Base-by-base conservation (phyloP, 2,329 filamentous ascomycete genomes). In the Aspergillus spinulosporus region DNA sequence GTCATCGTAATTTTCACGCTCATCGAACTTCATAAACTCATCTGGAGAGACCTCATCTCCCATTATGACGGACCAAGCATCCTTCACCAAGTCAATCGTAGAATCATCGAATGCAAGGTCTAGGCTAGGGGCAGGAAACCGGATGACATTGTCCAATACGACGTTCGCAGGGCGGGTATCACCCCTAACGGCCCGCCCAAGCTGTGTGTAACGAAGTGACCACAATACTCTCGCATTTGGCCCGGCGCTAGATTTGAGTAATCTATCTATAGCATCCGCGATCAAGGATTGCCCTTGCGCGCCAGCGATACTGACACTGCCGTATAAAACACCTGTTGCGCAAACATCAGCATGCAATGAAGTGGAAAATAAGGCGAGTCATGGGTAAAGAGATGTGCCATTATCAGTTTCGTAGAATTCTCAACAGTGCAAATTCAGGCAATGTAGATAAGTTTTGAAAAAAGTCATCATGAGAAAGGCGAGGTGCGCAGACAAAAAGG, bases 391-490 rank as follows among this genome's bases (percentile, higher is more conserved):
- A 64, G 3, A 61, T 50, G 72, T 74, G 79, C 76, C 79, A 77
- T 68, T 32, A 85, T 95, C 91, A 96, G 91, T 21, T 79, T 90
- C 87, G 55, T 83, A 81, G 81, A 60, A 73, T 81, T 83, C 83
- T 94, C 92, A 86, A 95, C 92, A 96, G 88, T 83, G 82, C 75
- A 21, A 79, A 88, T 96, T 73, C 93, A 92, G 93, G 89, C 92
- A 97, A 97, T 97, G 93, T 97, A 97, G 93, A 97, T 97, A 97
- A 97, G 92, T 95, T 60, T 69, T 63, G 54, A 75, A 15, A 77
- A 77, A 76, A 76, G 82, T 96, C 92, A 97, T 97, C 93, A 92
- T 88, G 21, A 81, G 82, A 81, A 72, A 67, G 67, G 65, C 50
- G 52, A 5, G 42, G 39, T 56, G 59, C 11, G n/a, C 57, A 11